Evolutionary conservation across 192 early-diverging fungal species (phyloP).

Genomic region (Entomortierella beljakovae): DNA sequence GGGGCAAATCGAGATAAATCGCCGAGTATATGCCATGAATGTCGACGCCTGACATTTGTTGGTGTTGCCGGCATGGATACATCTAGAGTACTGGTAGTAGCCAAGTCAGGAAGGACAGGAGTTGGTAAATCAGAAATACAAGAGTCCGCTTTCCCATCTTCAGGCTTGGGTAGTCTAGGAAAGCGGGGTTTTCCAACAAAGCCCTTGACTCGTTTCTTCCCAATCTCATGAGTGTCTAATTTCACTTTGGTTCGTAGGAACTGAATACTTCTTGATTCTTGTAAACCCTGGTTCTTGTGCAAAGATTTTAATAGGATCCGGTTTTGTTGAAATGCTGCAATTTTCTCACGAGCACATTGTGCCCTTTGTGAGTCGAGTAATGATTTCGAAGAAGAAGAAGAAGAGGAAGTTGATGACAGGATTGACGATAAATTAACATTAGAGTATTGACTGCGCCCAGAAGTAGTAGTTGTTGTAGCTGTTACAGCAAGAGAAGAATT

Average conservation of each 20-base stretch:
- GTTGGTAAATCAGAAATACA: too few relatives aligned
- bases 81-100: too few relatives aligned
- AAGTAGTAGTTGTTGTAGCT: background rate
- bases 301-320: constrained; percentile 7
- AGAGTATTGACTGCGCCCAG: background rate
- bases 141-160: too few relatives aligned
- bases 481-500: background rate
- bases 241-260: constrained; percentile 14
- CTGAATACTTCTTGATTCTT: background rate
- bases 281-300: background rate
- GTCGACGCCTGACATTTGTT: too few relatives aligned
- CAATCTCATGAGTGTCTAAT: constrained; percentile 16
- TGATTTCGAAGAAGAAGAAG: too few relatives aligned
- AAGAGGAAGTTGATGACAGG: background rate
- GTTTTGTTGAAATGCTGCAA: constrained; percentile 30
- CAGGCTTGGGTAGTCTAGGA: too few relatives aligned
- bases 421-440: background rate
- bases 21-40: constrained; percentile 7
- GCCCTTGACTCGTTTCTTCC: constrained; percentile 15
- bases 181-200: background rate
- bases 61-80: too few relatives aligned
- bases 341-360: constrained; percentile 6
- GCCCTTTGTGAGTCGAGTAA: background rate
- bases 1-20: background rate
- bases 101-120: too few relatives aligned